Percentiles rank a stretch among this genome's conserved stretches.
phyloP scores from a whole-genome alignment of 1,139 yeast genomes.

The Arxiozyma slooffiae region DNA sequence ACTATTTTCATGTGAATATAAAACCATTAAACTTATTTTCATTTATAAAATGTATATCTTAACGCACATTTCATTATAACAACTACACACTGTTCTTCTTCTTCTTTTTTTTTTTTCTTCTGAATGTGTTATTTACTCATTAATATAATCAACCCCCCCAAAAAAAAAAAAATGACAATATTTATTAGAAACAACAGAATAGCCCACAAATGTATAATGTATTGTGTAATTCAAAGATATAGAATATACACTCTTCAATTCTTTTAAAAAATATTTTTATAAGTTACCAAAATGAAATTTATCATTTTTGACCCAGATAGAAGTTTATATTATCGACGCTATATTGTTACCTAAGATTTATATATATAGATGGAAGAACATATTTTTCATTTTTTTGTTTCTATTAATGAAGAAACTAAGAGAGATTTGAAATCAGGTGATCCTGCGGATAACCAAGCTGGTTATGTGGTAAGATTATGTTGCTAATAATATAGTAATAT shows the following conservation, averaged over 20 bases:
- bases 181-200: background rate
- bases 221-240: constrained; percentile 11
- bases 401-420: constrained; percentile 1
- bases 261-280: background rate
- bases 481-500: constrained; percentile 6
- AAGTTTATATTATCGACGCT: background rate
- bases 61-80: background rate
- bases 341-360: background rate
- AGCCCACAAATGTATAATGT: constrained; percentile 9
- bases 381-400: constrained; percentile 1
- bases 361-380: constrained; percentile 4
- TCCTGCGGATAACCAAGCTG: constrained; percentile 10
- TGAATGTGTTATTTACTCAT: constrained; percentile 10
- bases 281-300: constrained; percentile 3
- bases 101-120: too few species aligned
- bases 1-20: too few species aligned
- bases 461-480: constrained; percentile 7
- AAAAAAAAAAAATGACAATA: background rate
- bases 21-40: too few species aligned
- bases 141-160: constrained; percentile 6
- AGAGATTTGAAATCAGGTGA: constrained; percentile 9
- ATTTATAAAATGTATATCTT: too few species aligned
- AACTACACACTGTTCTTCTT: too few species aligned
- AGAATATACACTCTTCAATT: background rate
- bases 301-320: background rate